These are phyloP conservation scores for Fusarium compactum DNA, from an alignment of 2,329 filamentous ascomycete genomes.

Conservation along the genomic window DNA sequence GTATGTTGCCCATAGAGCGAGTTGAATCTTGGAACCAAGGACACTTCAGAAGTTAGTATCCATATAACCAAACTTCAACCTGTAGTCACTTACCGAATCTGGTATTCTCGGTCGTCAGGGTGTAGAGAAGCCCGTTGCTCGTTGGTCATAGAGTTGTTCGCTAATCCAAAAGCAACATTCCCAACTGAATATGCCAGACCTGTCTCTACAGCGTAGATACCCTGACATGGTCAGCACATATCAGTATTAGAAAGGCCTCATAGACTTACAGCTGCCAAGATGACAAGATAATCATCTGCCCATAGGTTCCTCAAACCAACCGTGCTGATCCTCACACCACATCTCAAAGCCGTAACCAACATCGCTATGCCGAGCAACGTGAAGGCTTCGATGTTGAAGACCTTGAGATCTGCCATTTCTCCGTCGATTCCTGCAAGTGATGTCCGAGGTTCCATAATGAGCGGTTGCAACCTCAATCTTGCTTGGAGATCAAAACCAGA, in stretches of 20 bases:
- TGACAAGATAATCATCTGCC: conserved; percentile 70
- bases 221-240: conserved; percentile 48
- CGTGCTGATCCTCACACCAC: conserved; percentile 60
- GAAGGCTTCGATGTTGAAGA: conserved; percentile 51
- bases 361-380: conserved; percentile 64
- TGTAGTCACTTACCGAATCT: conserved; percentile 46
- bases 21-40: conserved; percentile 67
- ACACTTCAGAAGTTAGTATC: conserved; percentile 52
- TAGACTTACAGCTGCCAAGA: conserved; percentile 61
- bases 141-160: conserved; percentile 69
- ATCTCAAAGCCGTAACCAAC: conserved; percentile 62
- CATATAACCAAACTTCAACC: fast-evolving
- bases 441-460: conserved; percentile 30
- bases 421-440: conserved; percentile 38
- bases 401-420: conserved; percentile 39
- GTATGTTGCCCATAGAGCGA: conserved; percentile 68
- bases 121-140: conserved; percentile 60
- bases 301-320: conserved; percentile 64
- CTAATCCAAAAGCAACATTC: conserved; percentile 62
- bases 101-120: conserved; percentile 59
- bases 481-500: neutral
- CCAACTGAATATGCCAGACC: conserved; percentile 64
- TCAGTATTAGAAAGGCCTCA: too few relatives aligned
- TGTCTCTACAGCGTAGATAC: conserved; percentile 65
- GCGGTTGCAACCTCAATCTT: neutral